A percentile compares a stretch with the other conserved stretches of the same genome.
phyloP scores from a whole-genome alignment of 345 rosid species.

The Eucalyptus viminalis region DNA sequence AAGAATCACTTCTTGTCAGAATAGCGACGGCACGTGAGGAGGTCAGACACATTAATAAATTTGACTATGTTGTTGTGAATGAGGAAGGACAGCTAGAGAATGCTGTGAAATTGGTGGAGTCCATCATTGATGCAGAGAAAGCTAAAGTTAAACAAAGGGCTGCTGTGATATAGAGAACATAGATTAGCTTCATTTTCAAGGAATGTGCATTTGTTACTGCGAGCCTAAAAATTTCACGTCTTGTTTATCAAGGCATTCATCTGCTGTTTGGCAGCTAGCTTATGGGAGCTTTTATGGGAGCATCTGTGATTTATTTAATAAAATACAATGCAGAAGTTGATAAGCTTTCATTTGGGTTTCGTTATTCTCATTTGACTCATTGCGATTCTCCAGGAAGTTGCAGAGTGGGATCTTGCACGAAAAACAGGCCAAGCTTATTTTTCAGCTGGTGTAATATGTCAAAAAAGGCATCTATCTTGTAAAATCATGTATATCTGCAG shows the following conservation, averaged over 20 bases:
- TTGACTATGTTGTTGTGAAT: slow-evolving; percentile 82
- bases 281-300: background rate
- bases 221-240: background rate
- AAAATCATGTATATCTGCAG: background rate
- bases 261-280: background rate
- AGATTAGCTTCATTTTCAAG: background rate
- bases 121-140: slow-evolving; percentile 91
- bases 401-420: background rate
- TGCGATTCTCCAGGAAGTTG: background rate
- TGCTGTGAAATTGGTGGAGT: slow-evolving; percentile 52
- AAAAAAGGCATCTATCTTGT: background rate
- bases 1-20: slow-evolving; percentile 69
- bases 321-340: background rate
- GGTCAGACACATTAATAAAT: slow-evolving; percentile 45
- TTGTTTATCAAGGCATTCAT: background rate
- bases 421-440: background rate
- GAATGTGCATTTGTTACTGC: background rate
- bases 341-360: background rate
- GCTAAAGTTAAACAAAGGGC: slow-evolving; percentile 64
- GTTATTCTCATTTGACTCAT: background rate
- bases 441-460: background rate
- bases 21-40: slow-evolving; percentile 81
- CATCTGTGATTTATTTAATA: background rate
- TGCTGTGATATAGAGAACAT: slow-evolving; percentile 29
- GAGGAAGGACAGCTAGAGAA: slow-evolving; percentile 68